Evolutionary conservation across 2,329 filamentous ascomycete species (phyloP).

Genomic region (Diplodia mutila): DNA sequence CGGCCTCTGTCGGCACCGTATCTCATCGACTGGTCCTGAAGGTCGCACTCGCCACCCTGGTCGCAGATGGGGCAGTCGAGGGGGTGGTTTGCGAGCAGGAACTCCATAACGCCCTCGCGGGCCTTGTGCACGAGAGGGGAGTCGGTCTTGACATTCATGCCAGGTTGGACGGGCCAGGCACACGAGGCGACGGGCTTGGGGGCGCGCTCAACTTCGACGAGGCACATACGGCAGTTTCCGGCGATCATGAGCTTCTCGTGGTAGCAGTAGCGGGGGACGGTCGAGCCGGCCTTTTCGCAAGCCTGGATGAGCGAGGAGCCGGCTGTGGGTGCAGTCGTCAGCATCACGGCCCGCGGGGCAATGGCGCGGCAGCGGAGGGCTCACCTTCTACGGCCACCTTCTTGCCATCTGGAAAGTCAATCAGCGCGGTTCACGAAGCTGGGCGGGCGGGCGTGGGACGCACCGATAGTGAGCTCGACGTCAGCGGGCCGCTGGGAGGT

Average conservation of each 20-base stretch:
- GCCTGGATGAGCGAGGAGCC: slow-evolving; percentile 97
- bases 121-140: slow-evolving; percentile 96
- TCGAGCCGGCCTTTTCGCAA: slow-evolving; percentile 94
- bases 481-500: slow-evolving; percentile 80
- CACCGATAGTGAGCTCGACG: slow-evolving; percentile 96
- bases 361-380: slow-evolving; percentile 16
- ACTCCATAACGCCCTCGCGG: slow-evolving; percentile 98
- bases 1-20: slow-evolving; percentile 95
- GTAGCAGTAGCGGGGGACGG: slow-evolving; percentile 96
- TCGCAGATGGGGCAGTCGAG: slow-evolving; percentile 98
- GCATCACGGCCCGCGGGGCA: slow-evolving; percentile 28
- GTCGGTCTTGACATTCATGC: slow-evolving; percentile 99
- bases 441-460: slow-evolving; percentile 41
- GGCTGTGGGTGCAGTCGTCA: slow-evolving; percentile 60
- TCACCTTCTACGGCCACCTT: slow-evolving; percentile 96
- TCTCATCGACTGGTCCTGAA: slow-evolving; percentile 99
- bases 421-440: slow-evolving; percentile 28
- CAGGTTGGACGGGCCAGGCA: slow-evolving; percentile 97
- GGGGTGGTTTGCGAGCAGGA: slow-evolving; percentile 92
- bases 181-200: slow-evolving; percentile 98
- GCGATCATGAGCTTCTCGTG: slow-evolving; percentile 99
- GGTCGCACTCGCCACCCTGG: slow-evolving; percentile 97
- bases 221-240: slow-evolving; percentile 99
- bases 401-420: slow-evolving; percentile 75
- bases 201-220: slow-evolving; percentile 95